Conservation (phyloP, 192 early-diverging fungal genomes). For the Coemansia sp. region DNA sequence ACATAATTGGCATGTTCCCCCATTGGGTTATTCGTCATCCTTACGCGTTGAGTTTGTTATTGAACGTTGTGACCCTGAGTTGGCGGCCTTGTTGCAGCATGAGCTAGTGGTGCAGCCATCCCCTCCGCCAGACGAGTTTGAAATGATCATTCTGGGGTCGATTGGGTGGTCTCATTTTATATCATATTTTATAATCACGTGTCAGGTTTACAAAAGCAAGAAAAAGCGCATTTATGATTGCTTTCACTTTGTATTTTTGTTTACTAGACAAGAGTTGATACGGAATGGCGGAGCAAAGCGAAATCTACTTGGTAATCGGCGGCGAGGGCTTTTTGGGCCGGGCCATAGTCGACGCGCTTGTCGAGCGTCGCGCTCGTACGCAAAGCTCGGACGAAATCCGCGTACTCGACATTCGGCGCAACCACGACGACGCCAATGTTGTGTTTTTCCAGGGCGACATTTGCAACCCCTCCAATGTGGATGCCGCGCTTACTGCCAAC, state of each 20-base stretch:
- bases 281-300: slow-evolving; percentile 15
- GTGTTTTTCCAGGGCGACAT: slow-evolving; percentile 63
- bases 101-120: too few relatives aligned
- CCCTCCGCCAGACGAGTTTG: too few relatives aligned
- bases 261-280: background rate
- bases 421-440: slow-evolving; percentile 44
- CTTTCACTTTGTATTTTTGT: background rate
- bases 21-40: too few relatives aligned
- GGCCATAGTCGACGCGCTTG: slow-evolving; percentile 70
- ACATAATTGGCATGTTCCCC: too few relatives aligned
- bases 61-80: too few relatives aligned
- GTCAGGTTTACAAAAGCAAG: background rate
- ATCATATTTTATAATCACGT: too few relatives aligned
- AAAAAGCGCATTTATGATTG: background rate
- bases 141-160: too few relatives aligned
- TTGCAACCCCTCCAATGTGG: slow-evolving; percentile 53
- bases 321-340: slow-evolving; percentile 88
- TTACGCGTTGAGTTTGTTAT: too few relatives aligned
- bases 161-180: too few relatives aligned
- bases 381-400: slow-evolving; percentile 56
- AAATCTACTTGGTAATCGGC: slow-evolving; percentile 72
- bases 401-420: slow-evolving; percentile 78
- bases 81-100: too few relatives aligned
- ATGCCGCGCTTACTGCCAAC: slow-evolving; percentile 48
- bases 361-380: slow-evolving; percentile 43